A percentile compares a stretch with the other conserved stretches of the same genome.
Conservation (phyloP, 2,329 filamentous ascomycete genomes). For the Tolypocladium inflatum region DNA sequence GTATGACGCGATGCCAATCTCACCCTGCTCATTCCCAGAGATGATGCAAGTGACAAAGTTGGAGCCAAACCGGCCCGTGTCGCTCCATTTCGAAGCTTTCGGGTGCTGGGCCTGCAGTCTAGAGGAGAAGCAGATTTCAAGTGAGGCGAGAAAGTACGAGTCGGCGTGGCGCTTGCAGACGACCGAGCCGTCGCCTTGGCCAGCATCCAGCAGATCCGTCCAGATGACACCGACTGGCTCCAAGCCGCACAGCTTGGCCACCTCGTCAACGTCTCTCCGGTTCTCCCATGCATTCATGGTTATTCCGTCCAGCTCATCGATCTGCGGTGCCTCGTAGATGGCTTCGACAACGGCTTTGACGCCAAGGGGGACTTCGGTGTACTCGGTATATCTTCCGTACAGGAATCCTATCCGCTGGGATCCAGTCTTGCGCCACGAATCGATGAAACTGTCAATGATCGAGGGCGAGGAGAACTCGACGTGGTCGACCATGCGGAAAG, state of each 20-base stretch:
- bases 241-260: slow-evolving; percentile 75
- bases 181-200: slow-evolving; percentile 72
- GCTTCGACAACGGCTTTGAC: slow-evolving; percentile 94
- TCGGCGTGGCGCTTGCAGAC: slow-evolving; percentile 93
- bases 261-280: slow-evolving; percentile 68
- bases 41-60: slow-evolving; percentile 96
- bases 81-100: slow-evolving; percentile 92
- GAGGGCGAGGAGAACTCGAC: slow-evolving; percentile 85
- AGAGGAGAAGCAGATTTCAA: slow-evolving; percentile 84
- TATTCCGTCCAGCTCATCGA: slow-evolving; percentile 81
- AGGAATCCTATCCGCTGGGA: slow-evolving; percentile 79
- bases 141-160: slow-evolving; percentile 86
- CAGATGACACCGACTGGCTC: slow-evolving; percentile 89
- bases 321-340: slow-evolving; percentile 91
- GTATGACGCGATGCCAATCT: slow-evolving; percentile 84
- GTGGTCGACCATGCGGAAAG: slow-evolving; percentile 95
- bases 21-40: slow-evolving; percentile 81
- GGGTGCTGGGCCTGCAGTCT: slow-evolving; percentile 81
- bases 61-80: slow-evolving; percentile 86
- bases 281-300: slow-evolving; percentile 79
- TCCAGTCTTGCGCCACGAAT: slow-evolving; percentile 84
- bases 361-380: slow-evolving; percentile 84
- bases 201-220: slow-evolving; percentile 81
- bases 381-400: slow-evolving; percentile 86
- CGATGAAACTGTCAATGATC: slow-evolving; percentile 80